Conservation (phyloP, 2,329 filamentous ascomycete genomes). For the Nigrograna mackinnonii region DNA sequence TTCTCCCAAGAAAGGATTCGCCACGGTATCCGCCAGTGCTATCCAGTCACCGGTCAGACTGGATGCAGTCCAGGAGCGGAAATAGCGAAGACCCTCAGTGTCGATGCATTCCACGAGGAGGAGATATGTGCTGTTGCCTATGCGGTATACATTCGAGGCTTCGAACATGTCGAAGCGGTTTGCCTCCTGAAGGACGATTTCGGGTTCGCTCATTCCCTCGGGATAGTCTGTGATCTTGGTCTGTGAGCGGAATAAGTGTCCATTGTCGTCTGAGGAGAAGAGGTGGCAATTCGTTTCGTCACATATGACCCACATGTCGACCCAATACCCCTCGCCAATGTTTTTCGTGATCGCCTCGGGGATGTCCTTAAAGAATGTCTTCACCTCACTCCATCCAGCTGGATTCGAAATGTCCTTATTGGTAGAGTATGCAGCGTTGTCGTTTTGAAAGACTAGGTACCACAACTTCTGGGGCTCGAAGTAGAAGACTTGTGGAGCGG, state of each 20-base stretch:
- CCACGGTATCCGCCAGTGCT: slow-evolving; percentile 37
- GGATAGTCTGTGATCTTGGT: slow-evolving; percentile 40
- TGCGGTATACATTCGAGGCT: slow-evolving; percentile 41
- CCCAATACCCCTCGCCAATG: slow-evolving; percentile 44
- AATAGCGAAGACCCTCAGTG: slow-evolving; percentile 36
- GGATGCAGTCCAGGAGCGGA: slow-evolving; percentile 43
- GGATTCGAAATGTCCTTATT: slow-evolving; percentile 46
- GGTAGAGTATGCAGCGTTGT: slow-evolving; percentile 48
- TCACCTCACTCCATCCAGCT: slow-evolving; percentile 42
- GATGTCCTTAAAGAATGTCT: slow-evolving; percentile 39
- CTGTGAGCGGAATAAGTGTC: slow-evolving; percentile 44
- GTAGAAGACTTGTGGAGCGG: slow-evolving; percentile 47
- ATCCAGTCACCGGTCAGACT: slow-evolving; percentile 39
- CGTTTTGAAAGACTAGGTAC: slow-evolving; percentile 49
- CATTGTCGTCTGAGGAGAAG: slow-evolving; percentile 48
- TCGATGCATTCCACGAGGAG: slow-evolving; percentile 46
- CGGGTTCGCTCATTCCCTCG: slow-evolving; percentile 39
- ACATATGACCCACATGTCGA: slow-evolving; percentile 51
- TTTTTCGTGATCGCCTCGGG: slow-evolving; percentile 37
- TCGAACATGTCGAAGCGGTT: slow-evolving; percentile 40
- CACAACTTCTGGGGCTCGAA: slow-evolving; percentile 46
- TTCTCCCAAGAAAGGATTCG: slow-evolving; percentile 42
- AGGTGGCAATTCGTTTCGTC: slow-evolving; percentile 41
- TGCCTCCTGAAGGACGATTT: slow-evolving; percentile 34
- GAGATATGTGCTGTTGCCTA: slow-evolving; percentile 38